phyloP scores from a whole-genome alignment of 2,329 filamentous ascomycete genomes.

The Myriangium duriaei region DNA sequence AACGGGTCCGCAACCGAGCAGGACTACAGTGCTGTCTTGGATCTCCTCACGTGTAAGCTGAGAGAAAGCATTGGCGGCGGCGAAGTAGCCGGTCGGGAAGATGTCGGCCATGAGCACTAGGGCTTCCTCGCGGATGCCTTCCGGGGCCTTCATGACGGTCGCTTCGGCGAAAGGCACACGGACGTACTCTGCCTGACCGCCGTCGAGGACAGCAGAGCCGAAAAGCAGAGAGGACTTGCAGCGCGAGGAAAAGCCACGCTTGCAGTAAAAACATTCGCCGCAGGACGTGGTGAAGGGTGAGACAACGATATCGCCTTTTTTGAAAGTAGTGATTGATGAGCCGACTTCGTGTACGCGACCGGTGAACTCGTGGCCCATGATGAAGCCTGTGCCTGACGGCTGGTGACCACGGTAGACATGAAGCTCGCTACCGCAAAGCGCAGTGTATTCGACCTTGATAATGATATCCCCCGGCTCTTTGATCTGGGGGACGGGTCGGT shows the following conservation, averaged over 20 bases:
- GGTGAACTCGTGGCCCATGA: constrained; percentile 79
- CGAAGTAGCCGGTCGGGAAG: constrained; percentile 74
- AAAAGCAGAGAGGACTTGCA: constrained; percentile 61
- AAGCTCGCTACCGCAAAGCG: constrained; percentile 78
- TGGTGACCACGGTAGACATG: constrained; percentile 79
- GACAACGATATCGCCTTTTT: constrained; percentile 66
- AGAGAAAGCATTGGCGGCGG: constrained; percentile 64
- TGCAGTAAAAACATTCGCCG: constrained; percentile 74
- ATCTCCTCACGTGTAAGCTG: constrained; percentile 46
- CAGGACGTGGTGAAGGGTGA: constrained; percentile 74
- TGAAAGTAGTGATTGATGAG: constrained; percentile 52
- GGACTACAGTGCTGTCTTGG: constrained; percentile 56
- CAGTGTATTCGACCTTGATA: constrained; percentile 70
- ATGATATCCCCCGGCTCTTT: constrained; percentile 62
- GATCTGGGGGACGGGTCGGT: constrained; percentile 65
- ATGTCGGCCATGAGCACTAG: constrained; percentile 87
- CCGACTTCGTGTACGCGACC: constrained; percentile 61
- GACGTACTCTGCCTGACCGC: constrained; percentile 33
- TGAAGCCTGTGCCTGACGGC: constrained; percentile 49
- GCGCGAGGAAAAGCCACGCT: constrained; percentile 60
- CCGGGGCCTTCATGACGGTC: constrained; percentile 63
- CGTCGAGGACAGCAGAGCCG: constrained; percentile 40
- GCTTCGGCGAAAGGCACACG: constrained; percentile 70
- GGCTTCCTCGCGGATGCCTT: constrained; percentile 57
- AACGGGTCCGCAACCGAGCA: constrained; percentile 70